phyloP scores from a whole-genome alignment of 257 asterid species.

The Plantago ovata region DNA sequence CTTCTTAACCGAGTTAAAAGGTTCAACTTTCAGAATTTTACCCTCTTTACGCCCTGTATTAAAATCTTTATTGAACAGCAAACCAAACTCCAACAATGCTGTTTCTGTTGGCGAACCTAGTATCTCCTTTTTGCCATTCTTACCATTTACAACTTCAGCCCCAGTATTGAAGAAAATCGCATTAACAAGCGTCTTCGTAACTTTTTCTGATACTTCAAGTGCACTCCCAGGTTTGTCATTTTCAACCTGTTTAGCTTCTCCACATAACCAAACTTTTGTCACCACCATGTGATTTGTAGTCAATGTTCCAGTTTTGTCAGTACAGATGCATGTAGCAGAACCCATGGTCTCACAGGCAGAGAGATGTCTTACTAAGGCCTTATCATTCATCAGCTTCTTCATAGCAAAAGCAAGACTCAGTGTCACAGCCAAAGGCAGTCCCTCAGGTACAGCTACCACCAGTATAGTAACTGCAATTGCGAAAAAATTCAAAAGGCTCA shows the following conservation, averaged over 20 bases:
- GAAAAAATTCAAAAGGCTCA: constrained; percentile 52
- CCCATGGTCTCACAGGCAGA: constrained; percentile 92
- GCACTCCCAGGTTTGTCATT: constrained; percentile 10
- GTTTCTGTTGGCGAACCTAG: constrained; percentile 84
- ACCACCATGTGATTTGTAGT: constrained; percentile 84
- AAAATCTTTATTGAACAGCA: constrained; percentile 36
- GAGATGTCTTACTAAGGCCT: constrained; percentile 62
- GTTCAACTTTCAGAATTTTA: constrained; percentile 54
- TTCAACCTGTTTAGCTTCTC: constrained; percentile 44
- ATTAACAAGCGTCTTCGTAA: constrained; percentile 30
- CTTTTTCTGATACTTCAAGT: constrained; percentile 33
- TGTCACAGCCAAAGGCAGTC: constrained; percentile 79
- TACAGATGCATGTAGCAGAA: constrained; percentile 70
- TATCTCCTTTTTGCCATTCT: constrained; percentile 47
- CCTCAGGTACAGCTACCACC: constrained; percentile 89
- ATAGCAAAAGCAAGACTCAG: constrained; percentile 81
- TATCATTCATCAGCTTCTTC: constrained; percentile 74
- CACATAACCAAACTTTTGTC: constrained; percentile 56
- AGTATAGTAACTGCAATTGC: constrained; percentile 76
- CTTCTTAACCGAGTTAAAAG: constrained; percentile 71
- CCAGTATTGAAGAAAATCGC: constrained; percentile 63
- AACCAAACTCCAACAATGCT: constrained; percentile 62
- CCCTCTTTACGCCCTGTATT: constrained; percentile 24
- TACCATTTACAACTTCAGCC: constrained; percentile 57
- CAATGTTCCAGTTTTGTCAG: constrained; percentile 80